Conservation (phyloP, 1,284 basidiomycete genomes). For the Trichosporon coremiiforme region DNA sequence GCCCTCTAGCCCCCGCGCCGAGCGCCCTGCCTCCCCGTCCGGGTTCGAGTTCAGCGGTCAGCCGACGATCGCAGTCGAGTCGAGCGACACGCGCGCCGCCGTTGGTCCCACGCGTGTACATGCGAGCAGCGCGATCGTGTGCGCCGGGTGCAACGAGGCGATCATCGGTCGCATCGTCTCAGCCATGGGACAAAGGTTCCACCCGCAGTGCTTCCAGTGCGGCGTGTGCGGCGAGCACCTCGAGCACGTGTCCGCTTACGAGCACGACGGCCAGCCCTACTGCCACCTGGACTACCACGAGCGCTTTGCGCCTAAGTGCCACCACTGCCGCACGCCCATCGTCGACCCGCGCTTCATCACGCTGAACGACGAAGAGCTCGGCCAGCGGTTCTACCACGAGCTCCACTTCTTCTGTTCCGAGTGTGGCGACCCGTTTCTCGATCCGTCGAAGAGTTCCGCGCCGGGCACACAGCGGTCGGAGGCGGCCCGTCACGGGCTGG, state of each 20-base stretch:
- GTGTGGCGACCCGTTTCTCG: constrained; percentile 95
- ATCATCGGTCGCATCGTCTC: constrained; percentile 91
- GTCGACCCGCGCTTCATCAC: constrained; percentile 94
- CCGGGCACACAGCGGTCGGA: constrained; percentile 47
- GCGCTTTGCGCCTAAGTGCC: constrained; percentile 91
- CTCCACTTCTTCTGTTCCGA: constrained; percentile 98
- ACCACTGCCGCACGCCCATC: constrained; percentile 93
- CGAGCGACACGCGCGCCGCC: constrained; percentile 34
- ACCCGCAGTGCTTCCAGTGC: constrained; percentile 80
- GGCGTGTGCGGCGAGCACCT: constrained; percentile 76
- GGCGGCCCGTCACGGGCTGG: constrained; percentile 58
- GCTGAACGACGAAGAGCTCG: constrained; percentile 77
- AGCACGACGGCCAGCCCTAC: constrained; percentile 85
- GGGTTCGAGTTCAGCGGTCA: constrained; percentile 35
- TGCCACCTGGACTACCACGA: constrained; percentile 97
- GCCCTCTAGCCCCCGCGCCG: not conserved
- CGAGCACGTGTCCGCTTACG: constrained; percentile 94
- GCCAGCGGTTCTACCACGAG: constrained; percentile 77
- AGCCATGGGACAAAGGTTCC: constrained; percentile 85
- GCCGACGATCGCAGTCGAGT: constrained; percentile 46
- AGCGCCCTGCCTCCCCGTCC: constrained; percentile 24
- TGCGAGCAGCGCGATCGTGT: constrained; percentile 43
- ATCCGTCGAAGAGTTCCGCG: constrained; percentile 59
- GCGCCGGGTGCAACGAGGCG: constrained; percentile 60
- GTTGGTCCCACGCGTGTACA: constrained; percentile 27